Conservation (phyloP, 1,139 yeast species). For the Lodderomyces pseudojiufengensis region DNA sequence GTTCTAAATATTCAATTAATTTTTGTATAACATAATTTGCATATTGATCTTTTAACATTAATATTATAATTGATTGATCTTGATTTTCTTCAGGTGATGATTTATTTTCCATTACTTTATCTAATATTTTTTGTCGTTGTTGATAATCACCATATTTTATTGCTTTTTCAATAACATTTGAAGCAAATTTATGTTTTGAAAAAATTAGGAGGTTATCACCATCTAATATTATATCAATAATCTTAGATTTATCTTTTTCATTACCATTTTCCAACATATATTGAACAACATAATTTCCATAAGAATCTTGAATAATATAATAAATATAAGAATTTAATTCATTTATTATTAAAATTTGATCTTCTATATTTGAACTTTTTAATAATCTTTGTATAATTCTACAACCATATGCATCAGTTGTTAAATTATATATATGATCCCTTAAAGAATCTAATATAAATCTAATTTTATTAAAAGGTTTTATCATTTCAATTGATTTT, state of each 20-base stretch:
- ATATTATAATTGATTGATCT: conserved; percentile 18
- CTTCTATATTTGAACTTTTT: conserved; percentile 65
- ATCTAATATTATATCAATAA: conserved; percentile 34
- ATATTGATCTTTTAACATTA: conserved; percentile 97
- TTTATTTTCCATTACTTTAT: conserved; percentile 54
- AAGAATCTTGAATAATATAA: conserved; percentile 88
- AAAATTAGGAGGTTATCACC: conserved; percentile 65
- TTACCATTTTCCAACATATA: conserved; percentile 85
- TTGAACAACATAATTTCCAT: conserved; percentile 96
- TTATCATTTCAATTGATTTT: conserved; percentile 80
- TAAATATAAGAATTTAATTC: conserved; percentile 74
- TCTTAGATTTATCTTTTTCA: conserved; percentile 40
- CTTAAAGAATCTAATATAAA: conserved; percentile 73
- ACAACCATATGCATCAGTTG: conserved; percentile 97
- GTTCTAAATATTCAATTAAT: conserved; percentile 70
- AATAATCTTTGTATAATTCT: conserved; percentile 90
- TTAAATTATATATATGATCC: conserved; percentile 79
- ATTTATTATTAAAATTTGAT: conserved; percentile 59
- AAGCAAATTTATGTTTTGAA: conserved; percentile 94
- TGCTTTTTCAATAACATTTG: conserved; percentile 95
- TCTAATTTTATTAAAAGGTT: conserved; percentile 62
- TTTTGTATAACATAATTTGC: conserved; percentile 97
- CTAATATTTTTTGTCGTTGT: conserved; percentile 63
- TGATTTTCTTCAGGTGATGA: no score
- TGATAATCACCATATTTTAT: conserved; percentile 64